Evolutionary conservation across 78 protist species (phyloP).

Genomic region (Fonticula alba): DNA sequence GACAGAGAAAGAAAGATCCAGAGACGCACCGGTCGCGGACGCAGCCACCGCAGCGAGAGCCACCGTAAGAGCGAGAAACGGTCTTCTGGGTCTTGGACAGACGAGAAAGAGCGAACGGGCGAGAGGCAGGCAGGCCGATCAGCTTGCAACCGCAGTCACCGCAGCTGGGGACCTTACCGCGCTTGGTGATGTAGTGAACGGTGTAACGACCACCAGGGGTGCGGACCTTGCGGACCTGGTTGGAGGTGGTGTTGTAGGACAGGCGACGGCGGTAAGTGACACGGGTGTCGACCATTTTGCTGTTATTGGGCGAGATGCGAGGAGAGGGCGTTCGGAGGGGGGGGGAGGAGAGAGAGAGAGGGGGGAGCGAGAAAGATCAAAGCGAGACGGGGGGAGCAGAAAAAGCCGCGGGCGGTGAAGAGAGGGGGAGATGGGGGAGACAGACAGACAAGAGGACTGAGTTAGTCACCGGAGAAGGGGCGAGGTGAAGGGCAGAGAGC

Average conservation of each 20-base stretch:
- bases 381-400: not conserved
- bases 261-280: constrained; percentile 57
- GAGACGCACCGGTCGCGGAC: constrained; percentile 57
- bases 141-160: constrained; percentile 63
- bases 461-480: not conserved
- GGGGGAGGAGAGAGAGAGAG: not conserved
- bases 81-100: constrained; percentile 50
- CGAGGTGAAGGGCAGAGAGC: not conserved
- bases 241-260: constrained; percentile 51
- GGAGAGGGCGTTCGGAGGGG: not conserved
- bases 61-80: constrained; percentile 86
- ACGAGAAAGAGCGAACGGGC: not conserved
- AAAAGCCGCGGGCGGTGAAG: not conserved
- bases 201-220: constrained; percentile 59
- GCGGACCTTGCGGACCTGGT: constrained; percentile 38
- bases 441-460: not conserved
- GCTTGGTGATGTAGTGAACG: constrained; percentile 59
- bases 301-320: not conserved
- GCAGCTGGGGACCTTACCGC: constrained; percentile 45
- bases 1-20: not conserved
- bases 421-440: not conserved
- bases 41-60: constrained; percentile 58
- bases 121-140: constrained; percentile 34
- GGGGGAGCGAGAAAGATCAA: not conserved
- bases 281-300: constrained; percentile 36